These are phyloP conservation scores for Penicilliopsis zonata DNA, from an alignment of 495 filamentous ascomycete genomes.

Conservation along the genomic window DNA sequence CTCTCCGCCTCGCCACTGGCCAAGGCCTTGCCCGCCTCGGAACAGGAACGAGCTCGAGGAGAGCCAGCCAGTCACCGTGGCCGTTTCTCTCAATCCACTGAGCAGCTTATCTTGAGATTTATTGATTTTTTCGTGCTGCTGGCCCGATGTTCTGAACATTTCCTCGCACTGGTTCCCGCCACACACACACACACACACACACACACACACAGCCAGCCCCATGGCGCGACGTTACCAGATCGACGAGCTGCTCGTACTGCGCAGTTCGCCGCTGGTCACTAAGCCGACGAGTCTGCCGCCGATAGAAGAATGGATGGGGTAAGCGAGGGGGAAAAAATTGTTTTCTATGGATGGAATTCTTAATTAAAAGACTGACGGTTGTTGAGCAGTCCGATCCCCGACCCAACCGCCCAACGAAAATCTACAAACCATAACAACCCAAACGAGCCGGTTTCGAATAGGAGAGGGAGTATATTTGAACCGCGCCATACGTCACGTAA, in stretches of 20 bases:
- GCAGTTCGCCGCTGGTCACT: constrained; percentile 70
- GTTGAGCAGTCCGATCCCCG: constrained; percentile 27
- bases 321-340: no score
- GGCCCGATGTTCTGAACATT: constrained; percentile 1
- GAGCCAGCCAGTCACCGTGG: no score
- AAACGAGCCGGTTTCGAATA: constrained; percentile 24
- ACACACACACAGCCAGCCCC: constrained; percentile 15
- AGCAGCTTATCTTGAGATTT: no score
- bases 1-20: no score
- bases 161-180: not conserved
- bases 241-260: constrained; percentile 66
- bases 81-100: no score
- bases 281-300: constrained; percentile 76
- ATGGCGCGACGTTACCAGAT: constrained; percentile 61
- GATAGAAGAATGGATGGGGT: constrained; percentile 98
- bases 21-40: no score
- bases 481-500: constrained; percentile 49
- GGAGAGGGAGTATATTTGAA: constrained; percentile 50
- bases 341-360: no score
- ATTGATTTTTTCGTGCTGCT: no score
- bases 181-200: constrained; percentile 10
- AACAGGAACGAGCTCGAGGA: no score
- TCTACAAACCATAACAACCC: constrained; percentile 29
- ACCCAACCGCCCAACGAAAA: constrained; percentile 36
- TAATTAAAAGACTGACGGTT: no score